Evolutionary conservation across 768 basidiomycete species (phyloP), one percentile per base, ranked within the genome.

Genomic region (Amanita subjunquillea): DNA sequence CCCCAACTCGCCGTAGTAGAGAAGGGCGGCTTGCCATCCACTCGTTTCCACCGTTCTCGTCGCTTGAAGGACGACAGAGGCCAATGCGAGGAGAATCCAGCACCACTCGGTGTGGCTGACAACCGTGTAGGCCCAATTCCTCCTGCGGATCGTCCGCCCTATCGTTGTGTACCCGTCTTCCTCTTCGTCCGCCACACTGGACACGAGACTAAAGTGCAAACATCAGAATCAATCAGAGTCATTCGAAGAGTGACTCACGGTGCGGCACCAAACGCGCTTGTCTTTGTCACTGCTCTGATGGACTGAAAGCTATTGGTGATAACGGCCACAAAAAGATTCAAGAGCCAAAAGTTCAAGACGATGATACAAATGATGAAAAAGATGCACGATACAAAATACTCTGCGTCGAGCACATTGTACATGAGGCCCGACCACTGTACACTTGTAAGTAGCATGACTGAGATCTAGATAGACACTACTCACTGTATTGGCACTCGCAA

Each of bases 301-400:
- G 87, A 88, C 15, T 82, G 81, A 64, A 98, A 98, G 0, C 90
- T 89, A 61, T 91, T 87, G 27, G 91, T 91, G 56, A 95, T 94
- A n/a, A 96, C 92, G 15, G 94, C 93, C 52, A 96, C 90, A 63
- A 94, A 87, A 41, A 96, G 67, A 63, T 93, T 92, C 73, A 94
- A 85, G 54, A 95, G 74, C 90, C 90, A 91, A 64, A 96, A 91
- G 66, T 97, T 95, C 59, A 97, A 75, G 22, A 96, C 77, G 57
- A 98, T 70, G 55, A 97, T 72, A 51, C 83, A 84, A 29, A 82
- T 68, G 55, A 97, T 84, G 71, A 90, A 96, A 70, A 90, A 97
- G 54, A 93, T 72, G 56, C 79, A 85, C 1, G 91, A 89, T n/a
- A 85, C 69, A 63, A 87, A 89, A 67, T 85, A 94, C 62, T 98